Base-by-base conservation (phyloP, 2,329 filamentous ascomycete genomes). In the Sphaerulina vaccinii region DNA sequence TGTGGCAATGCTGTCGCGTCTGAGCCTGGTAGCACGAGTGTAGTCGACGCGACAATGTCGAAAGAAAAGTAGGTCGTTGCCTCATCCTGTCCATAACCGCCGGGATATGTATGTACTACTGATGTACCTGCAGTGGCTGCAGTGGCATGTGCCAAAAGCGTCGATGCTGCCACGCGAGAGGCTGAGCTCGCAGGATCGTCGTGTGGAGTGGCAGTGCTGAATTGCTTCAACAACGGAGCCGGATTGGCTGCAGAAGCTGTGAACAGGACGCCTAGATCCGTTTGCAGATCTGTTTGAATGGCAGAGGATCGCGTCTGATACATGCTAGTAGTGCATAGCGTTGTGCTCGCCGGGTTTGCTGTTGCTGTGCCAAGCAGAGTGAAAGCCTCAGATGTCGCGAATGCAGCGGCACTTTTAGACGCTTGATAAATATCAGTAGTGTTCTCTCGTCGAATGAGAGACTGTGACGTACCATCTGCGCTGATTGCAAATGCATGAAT, bases 101-200 rank as follows among this genome's bases (percentile, higher is more conserved):
- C 39, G 33, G 21, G 32, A 22, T 29, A 37, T 43, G 33, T 48
- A 40, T 43, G 47, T 54, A 49, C 51, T 21, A 46, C 51, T 47
- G 32, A 38, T 44, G 51, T 53, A 46, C 29, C 36, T 50, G 45
- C 45, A 48, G 52, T 54, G 52, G 52, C 36, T 50, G 45, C 45
- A 48, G 52, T 54, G 52, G 52, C 47, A 46, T 36, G 13, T 48
- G 39, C 51, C 40, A 54, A 46, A 46, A 45, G 21, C 23, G 51
- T 50, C 37, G 51, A 29, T 39, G 46, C 46, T 45, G 36, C 37
- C 44, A 49, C 38, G 50, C 50, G 43, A 33, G 39, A 49, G 51
- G 51, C 51, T 54, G 51, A 54, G 18, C 18, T 21, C 18, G 22
- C 15, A 40, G 35, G 36, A 48, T 48, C 45, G 45, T 48, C 45